Evolutionary conservation across 1,284 basidiomycete genomes (phyloP).

Genomic region (Thecaphora thlaspeos): DNA sequence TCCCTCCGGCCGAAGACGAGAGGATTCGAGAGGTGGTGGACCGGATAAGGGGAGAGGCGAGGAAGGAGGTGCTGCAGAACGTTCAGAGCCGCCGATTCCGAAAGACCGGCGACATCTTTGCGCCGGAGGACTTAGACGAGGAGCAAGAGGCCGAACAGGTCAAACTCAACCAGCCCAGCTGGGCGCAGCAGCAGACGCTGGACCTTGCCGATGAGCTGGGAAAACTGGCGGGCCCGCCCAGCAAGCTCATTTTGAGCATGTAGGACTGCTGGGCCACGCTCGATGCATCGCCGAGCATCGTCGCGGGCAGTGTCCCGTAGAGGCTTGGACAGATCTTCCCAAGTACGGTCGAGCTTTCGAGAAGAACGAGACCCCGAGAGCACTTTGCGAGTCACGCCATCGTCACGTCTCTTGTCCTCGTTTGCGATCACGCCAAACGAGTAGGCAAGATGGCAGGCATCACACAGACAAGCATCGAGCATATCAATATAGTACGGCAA

Average conservation of each 20-base stretch:
- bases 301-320: no score
- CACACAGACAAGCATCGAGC: no score
- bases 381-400: no score
- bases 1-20: constrained; percentile 17
- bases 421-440: no score
- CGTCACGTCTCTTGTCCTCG: no score
- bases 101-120: not conserved
- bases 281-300: no score
- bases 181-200: not conserved
- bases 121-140: not conserved
- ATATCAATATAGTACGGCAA: no score
- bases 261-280: no score
- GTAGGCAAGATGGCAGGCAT: no score
- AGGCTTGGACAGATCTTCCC: no score
- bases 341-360: no score
- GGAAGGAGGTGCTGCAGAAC: constrained; percentile 16
- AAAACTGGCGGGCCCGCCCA: not conserved
- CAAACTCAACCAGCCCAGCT: not conserved
- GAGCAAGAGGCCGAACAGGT: not conserved
- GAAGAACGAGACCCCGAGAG: no score
- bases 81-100: not conserved
- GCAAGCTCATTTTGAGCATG: not conserved
- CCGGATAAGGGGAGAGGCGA: constrained; percentile 23
- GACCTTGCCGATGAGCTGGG: not conserved
- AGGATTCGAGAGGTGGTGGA: constrained; percentile 34